Percentiles rank a stretch among this genome's conserved stretches.
These are phyloP conservation scores for Leucocoprinus leucothites DNA, from an alignment of 768 basidiomycete genomes.

Conservation along the genomic window DNA sequence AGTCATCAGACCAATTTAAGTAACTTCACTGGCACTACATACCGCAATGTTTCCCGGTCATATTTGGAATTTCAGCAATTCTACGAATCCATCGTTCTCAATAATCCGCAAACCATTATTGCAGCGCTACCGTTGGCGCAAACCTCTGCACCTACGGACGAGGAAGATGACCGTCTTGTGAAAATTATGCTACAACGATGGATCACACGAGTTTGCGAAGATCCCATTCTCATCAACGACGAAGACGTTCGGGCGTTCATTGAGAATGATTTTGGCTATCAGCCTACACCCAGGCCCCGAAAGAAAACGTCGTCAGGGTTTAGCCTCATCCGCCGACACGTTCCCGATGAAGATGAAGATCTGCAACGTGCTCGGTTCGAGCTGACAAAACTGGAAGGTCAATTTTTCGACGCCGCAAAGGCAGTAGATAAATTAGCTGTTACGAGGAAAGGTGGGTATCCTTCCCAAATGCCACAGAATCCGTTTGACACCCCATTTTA, in stretches of 20 bases:
- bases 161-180: slow-evolving; percentile 96
- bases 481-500: neutral
- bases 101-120: slow-evolving; percentile 94
- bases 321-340: slow-evolving; percentile 70
- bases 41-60: slow-evolving; percentile 92
- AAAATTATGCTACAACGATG: slow-evolving; percentile 94
- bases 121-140: slow-evolving; percentile 95
- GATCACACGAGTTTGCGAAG: slow-evolving; percentile 91
- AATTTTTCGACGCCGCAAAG: slow-evolving; percentile 91
- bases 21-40: slow-evolving; percentile 85
- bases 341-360: slow-evolving; percentile 94
- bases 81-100: slow-evolving; percentile 84
- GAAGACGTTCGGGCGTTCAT: slow-evolving; percentile 95
- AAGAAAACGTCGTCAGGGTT: slow-evolving; percentile 75
- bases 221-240: slow-evolving; percentile 82
- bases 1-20: slow-evolving; percentile 80
- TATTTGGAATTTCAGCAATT: slow-evolving; percentile 95
- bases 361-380: slow-evolving; percentile 88
- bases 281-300: slow-evolving; percentile 73
- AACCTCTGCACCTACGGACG: slow-evolving; percentile 95
- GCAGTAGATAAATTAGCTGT: slow-evolving; percentile 84
- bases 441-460: slow-evolving; percentile 65
- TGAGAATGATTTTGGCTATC: slow-evolving; percentile 97
- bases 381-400: slow-evolving; percentile 85
- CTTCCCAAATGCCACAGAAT: neutral